Conservation (phyloP, 805 yeast genomes). For the Scheffersomyces ergatensis region DNA sequence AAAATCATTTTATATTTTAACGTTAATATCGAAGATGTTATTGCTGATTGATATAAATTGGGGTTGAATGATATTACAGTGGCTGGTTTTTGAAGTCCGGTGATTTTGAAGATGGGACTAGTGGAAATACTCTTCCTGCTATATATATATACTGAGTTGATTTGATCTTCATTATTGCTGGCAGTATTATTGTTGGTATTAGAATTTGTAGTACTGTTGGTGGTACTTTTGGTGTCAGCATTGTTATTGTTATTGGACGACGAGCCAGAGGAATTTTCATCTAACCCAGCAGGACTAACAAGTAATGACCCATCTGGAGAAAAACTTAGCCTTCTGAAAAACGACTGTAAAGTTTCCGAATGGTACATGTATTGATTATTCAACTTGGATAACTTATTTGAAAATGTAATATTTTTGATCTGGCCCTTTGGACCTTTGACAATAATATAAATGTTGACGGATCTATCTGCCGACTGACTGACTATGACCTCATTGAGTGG, state of each 20-base stretch:
- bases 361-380: conserved; percentile 49
- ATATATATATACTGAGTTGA: conserved; percentile 78
- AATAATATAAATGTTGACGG: conserved; percentile 61
- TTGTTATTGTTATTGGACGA: neutral
- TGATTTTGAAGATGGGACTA: conserved; percentile 75
- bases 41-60: conserved; percentile 40
- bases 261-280: conserved; percentile 20
- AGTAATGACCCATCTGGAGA: conserved; percentile 88
- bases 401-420: conserved; percentile 18
- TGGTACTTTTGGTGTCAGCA: neutral
- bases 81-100: conserved; percentile 81
- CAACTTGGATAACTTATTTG: conserved; percentile 12
- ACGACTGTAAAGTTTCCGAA: conserved; percentile 84
- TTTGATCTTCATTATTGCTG: conserved; percentile 30
- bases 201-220: neutral
- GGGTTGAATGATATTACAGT: conserved; percentile 81
- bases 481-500: conserved; percentile 75
- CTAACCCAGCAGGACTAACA: conserved; percentile 71
- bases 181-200: conserved; percentile 3
- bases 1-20: conserved; percentile 80
- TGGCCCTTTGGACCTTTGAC: conserved; percentile 4
- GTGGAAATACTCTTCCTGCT: conserved; percentile 64
- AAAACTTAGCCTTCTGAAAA: conserved; percentile 80
- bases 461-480: conserved; percentile 87
- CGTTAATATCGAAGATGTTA: conserved; percentile 26